Conservation (phyloP, 2,329 filamentous ascomycete species). For the Purpureocillium takamizusanense region DNA sequence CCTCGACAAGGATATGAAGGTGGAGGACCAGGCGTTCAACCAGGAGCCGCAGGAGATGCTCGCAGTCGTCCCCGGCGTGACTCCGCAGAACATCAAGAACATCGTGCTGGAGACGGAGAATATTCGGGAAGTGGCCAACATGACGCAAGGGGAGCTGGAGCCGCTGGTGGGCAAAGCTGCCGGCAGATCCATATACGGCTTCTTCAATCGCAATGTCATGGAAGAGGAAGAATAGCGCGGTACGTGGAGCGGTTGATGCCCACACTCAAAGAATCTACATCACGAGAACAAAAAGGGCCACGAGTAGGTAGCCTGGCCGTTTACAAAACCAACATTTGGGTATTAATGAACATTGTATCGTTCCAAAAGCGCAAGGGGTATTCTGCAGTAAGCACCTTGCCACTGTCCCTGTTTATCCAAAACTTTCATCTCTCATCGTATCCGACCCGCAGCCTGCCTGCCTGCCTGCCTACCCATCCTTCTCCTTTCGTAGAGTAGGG, state of each 20-base stretch:
- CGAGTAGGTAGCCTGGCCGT: no score
- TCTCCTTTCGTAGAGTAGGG: no score
- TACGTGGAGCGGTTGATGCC: no score
- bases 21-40: conserved; percentile 67
- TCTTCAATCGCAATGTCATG: conserved; percentile 63
- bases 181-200: conserved; percentile 62
- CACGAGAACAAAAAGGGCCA: no score
- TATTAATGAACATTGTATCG: conserved; percentile 3
- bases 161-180: conserved; percentile 69
- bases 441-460: no score
- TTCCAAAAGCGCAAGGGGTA: conserved; percentile 1
- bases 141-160: conserved; percentile 64
- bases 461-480: no score
- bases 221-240: conserved; percentile 32
- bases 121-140: conserved; percentile 77
- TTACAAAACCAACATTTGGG: background rate
- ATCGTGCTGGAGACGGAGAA: conserved; percentile 66
- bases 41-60: conserved; percentile 87
- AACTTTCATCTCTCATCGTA: no score
- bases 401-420: no score
- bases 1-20: conserved; percentile 46
- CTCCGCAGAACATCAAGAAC: conserved; percentile 64
- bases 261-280: conserved; percentile 6
- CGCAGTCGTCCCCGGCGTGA: conserved; percentile 73
- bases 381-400: background rate